Evolutionary conservation across 495 filamentous ascomycete species (phyloP).

Genomic region (Pseudomonodictys pantanalensis): DNA sequence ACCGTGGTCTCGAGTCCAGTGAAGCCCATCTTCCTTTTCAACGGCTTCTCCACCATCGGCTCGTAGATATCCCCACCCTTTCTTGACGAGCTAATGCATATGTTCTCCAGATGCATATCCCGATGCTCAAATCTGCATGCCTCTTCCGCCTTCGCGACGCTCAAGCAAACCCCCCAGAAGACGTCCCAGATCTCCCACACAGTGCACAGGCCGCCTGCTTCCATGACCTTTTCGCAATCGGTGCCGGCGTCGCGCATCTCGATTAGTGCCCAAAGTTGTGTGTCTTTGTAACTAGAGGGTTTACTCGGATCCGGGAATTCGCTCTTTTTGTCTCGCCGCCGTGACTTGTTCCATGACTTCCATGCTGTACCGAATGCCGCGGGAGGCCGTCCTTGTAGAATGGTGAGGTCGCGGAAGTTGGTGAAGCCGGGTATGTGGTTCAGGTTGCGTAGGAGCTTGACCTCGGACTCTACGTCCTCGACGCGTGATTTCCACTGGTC

Average conservation of each 20-base stretch:
- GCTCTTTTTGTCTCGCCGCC: constrained; percentile 57
- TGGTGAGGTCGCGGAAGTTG: constrained; percentile 74
- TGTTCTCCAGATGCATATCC: constrained; percentile 83
- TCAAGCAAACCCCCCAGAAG: constrained; percentile 75
- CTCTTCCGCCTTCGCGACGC: constrained; percentile 73
- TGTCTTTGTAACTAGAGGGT: constrained; percentile 45
- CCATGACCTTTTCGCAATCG: constrained; percentile 66
- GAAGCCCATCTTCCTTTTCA: constrained; percentile 57
- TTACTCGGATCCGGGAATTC: constrained; percentile 61
- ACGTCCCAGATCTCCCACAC: constrained; percentile 75
- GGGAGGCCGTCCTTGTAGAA: constrained; percentile 69
- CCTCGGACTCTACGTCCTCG: constrained; percentile 60
- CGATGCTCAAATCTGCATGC: constrained; percentile 80
- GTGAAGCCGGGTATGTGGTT: constrained; percentile 84
- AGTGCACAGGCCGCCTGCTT: constrained; percentile 34
- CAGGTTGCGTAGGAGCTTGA: constrained; percentile 71
- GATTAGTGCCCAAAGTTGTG: constrained; percentile 74
- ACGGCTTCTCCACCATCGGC: constrained; percentile 23
- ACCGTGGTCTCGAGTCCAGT: constrained; percentile 75
- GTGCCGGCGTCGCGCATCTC: constrained; percentile 85
- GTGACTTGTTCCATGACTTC: constrained; percentile 57
- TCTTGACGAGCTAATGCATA: constrained; percentile 58
- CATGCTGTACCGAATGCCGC: constrained; percentile 61
- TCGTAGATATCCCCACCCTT: not conserved
- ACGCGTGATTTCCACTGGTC: constrained; percentile 45